A percentile compares a stretch with the other conserved stretches of the same genome.
These are phyloP conservation scores for Lineolata rhizophorae DNA, from an alignment of 495 filamentous ascomycete species.

Conservation along the genomic window DNA sequence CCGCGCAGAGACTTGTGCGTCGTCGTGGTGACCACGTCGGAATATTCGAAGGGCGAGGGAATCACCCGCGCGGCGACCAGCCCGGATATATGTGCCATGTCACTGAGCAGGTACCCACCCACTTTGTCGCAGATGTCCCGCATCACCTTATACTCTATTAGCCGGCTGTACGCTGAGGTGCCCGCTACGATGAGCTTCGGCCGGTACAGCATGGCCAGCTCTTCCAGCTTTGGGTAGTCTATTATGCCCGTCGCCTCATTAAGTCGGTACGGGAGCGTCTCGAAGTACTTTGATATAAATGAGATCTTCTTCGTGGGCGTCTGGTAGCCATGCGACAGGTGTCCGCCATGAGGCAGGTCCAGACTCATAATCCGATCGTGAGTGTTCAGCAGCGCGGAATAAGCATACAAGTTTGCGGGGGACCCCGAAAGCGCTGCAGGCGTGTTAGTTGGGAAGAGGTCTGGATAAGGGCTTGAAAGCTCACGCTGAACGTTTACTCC, in stretches of 20 bases:
- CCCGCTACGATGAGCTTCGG: conserved; percentile 92
- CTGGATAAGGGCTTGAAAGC: conserved; percentile 9
- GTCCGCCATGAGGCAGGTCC: conserved; percentile 88
- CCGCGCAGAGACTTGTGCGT: conserved; percentile 99
- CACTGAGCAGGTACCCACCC: conserved; percentile 83
- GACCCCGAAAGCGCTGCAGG: conserved; percentile 77
- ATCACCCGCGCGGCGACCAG: conserved; percentile 86
- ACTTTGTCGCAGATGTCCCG: conserved; percentile 88
- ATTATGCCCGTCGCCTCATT: conserved; percentile 89
- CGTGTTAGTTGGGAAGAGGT: background rate
- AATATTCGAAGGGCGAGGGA: conserved; percentile 79
- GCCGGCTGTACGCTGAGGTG: conserved; percentile 94
- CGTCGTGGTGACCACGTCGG: conserved; percentile 95
- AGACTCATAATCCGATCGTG: conserved; percentile 96
- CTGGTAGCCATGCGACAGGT: conserved; percentile 95
- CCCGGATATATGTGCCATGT: conserved; percentile 98
- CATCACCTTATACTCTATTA: conserved; percentile 95
- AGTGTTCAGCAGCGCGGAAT: conserved; percentile 73
- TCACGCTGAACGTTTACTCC: conserved; percentile 92
- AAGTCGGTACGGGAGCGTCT: conserved; percentile 85
- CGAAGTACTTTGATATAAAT: conserved; percentile 94
- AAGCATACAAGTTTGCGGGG: conserved; percentile 88
- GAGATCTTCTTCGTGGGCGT: conserved; percentile 97
- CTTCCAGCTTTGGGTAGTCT: conserved; percentile 84
- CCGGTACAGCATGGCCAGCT: conserved; percentile 82